phyloP scores from a whole-genome alignment of 139 green algal species.

The Coelastrella sp. region DNA sequence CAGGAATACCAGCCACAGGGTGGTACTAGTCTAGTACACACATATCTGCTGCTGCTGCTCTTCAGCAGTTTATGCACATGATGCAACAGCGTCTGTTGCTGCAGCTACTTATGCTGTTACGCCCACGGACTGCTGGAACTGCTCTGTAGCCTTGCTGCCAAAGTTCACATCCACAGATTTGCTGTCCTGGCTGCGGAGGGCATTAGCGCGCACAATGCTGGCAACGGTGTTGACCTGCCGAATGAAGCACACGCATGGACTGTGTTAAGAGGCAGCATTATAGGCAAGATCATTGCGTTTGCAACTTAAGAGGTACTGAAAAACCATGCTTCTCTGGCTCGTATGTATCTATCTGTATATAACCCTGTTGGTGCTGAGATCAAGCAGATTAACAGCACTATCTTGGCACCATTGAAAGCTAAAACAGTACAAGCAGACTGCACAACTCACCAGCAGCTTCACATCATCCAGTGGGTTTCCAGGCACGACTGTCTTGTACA shows the following conservation, averaged over 20 bases:
- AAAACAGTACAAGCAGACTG: slow-evolving; percentile 41
- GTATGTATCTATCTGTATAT: no score
- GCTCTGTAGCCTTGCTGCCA: slow-evolving; percentile 73
- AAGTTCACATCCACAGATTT: slow-evolving; percentile 79
- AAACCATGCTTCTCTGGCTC: no score
- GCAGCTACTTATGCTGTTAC: background rate
- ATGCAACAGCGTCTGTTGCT: background rate
- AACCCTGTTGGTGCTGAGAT: no score
- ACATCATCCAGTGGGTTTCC: slow-evolving; percentile 93
- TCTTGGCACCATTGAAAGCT: no score
- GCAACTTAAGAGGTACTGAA: no score
- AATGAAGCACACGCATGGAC: no score
- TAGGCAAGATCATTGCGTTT: no score
- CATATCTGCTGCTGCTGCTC: background rate
- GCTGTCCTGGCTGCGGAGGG: slow-evolving; percentile 79
- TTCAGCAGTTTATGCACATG: background rate
- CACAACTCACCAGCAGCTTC: slow-evolving; percentile 81
- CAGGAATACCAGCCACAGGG: no score
- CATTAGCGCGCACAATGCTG: slow-evolving; percentile 92
- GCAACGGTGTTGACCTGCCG: slow-evolving; percentile 92
- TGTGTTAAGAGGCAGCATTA: no score
- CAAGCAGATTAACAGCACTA: no score
- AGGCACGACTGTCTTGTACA: slow-evolving; percentile 99
- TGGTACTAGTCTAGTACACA: no score
- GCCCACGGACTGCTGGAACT: slow-evolving; percentile 52